Evolutionary conservation across 2,329 filamentous ascomycete species (phyloP).

Genomic region (Arthrobotrys pseudoclavata): DNA sequence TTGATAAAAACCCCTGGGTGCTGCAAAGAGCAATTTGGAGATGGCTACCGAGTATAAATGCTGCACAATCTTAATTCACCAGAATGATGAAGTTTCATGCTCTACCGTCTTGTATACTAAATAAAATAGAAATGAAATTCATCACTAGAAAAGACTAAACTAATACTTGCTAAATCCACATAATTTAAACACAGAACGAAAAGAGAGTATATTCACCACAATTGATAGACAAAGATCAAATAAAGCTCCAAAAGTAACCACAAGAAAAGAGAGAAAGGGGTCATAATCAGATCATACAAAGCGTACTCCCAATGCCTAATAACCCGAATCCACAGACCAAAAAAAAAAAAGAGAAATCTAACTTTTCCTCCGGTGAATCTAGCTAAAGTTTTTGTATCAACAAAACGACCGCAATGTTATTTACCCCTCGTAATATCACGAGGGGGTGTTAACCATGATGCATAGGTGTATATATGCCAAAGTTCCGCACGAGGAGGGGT

Average conservation of each 20-base stretch:
- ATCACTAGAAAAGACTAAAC: not conserved
- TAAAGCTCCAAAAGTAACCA: constrained; percentile 11
- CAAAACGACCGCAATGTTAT: not conserved
- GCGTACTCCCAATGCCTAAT: constrained; percentile 1
- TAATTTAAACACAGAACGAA: not conserved
- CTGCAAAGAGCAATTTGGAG: too few relatives aligned
- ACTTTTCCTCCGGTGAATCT: not conserved
- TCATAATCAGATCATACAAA: constrained; percentile 21
- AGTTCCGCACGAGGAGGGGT: too few relatives aligned
- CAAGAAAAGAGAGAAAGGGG: not conserved
- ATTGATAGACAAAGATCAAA: not conserved
- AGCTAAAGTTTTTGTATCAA: not conserved
- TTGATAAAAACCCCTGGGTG: too few relatives aligned
- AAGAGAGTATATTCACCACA: constrained; percentile 21
- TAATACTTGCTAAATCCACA: constrained; percentile 49
- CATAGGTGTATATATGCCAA: constrained; percentile 11
- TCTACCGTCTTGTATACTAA: not conserved
- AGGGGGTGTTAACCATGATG: not conserved
- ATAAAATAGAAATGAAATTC: not conserved
- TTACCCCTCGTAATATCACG: not conserved
- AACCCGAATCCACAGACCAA: not conserved
- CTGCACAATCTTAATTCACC: too few relatives aligned
- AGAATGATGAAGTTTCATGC: too few relatives aligned
- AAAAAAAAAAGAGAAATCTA: not conserved
- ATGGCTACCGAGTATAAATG: too few relatives aligned